Percentiles rank a stretch among this genome's conserved stretches.
Evolutionary conservation across 371 early-diverging fungal species (phyloP).

Genomic region (Apophysomyces variabilis): DNA sequence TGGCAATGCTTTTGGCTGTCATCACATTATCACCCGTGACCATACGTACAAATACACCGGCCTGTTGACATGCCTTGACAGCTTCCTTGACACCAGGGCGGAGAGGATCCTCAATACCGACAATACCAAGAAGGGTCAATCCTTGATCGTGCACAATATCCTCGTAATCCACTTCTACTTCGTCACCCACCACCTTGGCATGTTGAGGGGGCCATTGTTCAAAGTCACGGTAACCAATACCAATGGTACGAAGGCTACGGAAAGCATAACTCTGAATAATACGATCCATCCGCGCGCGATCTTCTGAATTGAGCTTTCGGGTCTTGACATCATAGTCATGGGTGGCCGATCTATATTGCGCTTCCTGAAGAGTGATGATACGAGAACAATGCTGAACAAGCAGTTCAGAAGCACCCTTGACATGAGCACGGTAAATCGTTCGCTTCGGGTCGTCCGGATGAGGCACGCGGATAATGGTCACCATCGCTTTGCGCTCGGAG

Average conservation of each 20-base stretch:
- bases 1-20: constrained; percentile 74
- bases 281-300: constrained; percentile 50
- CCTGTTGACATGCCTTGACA: constrained; percentile 64
- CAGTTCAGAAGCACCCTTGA: constrained; percentile 92
- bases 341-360: constrained; percentile 24
- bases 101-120: constrained; percentile 78
- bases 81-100: constrained; percentile 72
- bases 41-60: constrained; percentile 84
- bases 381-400: constrained; percentile 55
- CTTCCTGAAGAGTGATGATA: constrained; percentile 39
- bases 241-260: constrained; percentile 71
- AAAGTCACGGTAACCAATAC: constrained; percentile 73
- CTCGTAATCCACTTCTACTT: constrained; percentile 40
- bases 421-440: constrained; percentile 64
- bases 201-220: constrained; percentile 58
- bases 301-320: constrained; percentile 50
- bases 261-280: constrained; percentile 65
- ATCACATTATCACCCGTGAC: constrained; percentile 80
- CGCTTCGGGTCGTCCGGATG: constrained; percentile 33
- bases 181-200: constrained; percentile 22
- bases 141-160: constrained; percentile 48
- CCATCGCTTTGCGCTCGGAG: constrained; percentile 86
- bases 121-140: constrained; percentile 58
- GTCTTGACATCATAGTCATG: constrained; percentile 53
- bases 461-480: constrained; percentile 67